phyloP scores from a whole-genome alignment of 169 alveolate species.

The Theileria sp. region DNA sequence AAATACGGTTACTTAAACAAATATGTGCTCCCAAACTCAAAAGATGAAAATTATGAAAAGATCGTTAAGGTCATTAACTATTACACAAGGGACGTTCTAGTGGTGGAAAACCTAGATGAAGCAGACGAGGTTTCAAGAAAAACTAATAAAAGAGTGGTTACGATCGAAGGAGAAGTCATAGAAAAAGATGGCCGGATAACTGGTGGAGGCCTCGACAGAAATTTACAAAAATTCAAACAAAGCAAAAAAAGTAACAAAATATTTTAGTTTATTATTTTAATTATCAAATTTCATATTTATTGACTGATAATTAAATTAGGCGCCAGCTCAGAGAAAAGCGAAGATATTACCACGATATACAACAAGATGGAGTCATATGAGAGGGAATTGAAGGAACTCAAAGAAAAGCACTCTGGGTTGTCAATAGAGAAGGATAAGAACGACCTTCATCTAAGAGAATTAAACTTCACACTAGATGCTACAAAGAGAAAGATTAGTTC shows the following conservation, averaged over 20 bases:
- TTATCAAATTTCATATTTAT: background rate
- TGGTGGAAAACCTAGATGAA: conserved; percentile 82
- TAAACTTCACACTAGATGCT: conserved; percentile 42
- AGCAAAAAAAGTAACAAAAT: background rate
- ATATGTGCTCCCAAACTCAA: conserved; percentile 77
- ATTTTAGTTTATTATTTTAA: background rate
- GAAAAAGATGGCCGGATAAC: conserved; percentile 92
- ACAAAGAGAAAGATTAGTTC: conserved; percentile 43
- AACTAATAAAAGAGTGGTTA: conserved; percentile 87
- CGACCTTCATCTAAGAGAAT: conserved; percentile 47
- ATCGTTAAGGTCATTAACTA: conserved; percentile 79
- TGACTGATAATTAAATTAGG: conserved; percentile 10
- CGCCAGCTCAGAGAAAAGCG: conserved; percentile 17
- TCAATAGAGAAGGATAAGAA: conserved; percentile 51
- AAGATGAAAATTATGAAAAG: conserved; percentile 60
- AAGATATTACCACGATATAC: conserved; percentile 20
- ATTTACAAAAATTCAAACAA: conserved; percentile 40
- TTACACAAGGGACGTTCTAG: conserved; percentile 88
- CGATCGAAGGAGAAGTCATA: conserved; percentile 89
- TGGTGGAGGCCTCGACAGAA: conserved; percentile 79
- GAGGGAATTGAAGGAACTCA: conserved; percentile 35
- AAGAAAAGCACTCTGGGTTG: conserved; percentile 34
- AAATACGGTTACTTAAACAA: conserved; percentile 78
- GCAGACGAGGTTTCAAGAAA: conserved; percentile 85
- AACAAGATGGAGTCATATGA: conserved; percentile 54